phyloP scores from a whole-genome alignment of 106 monocot genomes.

The Amphibolis antarctica region DNA sequence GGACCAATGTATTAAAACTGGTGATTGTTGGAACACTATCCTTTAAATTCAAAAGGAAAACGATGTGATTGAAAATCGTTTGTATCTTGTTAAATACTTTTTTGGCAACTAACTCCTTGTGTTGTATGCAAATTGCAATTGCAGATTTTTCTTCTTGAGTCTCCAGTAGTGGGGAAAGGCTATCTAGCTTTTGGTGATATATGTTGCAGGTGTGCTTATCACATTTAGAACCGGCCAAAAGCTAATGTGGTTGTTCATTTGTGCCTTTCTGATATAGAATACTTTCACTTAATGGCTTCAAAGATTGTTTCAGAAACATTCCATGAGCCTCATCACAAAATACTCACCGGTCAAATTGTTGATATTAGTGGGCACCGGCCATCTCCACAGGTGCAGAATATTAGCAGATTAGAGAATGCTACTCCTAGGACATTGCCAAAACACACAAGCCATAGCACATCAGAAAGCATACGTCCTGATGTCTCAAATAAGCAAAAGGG shows the following conservation, averaged over 20 bases:
- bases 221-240: background rate
- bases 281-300: slow-evolving; percentile 7
- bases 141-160: too few relatives aligned
- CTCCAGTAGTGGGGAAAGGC: background rate
- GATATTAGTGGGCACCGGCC: background rate
- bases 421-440: background rate
- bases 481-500: background rate
- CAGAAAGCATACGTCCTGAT: background rate
- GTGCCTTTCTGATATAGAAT: background rate
- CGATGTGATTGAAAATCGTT: too few relatives aligned
- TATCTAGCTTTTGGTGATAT: background rate
- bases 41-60: too few relatives aligned
- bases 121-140: too few relatives aligned
- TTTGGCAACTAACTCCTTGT: too few relatives aligned
- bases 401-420: background rate
- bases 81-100: too few relatives aligned
- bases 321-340: background rate
- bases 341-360: background rate
- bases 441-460: background rate
- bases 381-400: background rate
- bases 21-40: too few relatives aligned
- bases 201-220: slow-evolving; percentile 1
- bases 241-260: background rate
- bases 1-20: too few relatives aligned
- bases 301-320: background rate